phyloP scores from a whole-genome alignment of 2,329 filamentous ascomycete species.

The Ceratocystis diversiconidia region DNA sequence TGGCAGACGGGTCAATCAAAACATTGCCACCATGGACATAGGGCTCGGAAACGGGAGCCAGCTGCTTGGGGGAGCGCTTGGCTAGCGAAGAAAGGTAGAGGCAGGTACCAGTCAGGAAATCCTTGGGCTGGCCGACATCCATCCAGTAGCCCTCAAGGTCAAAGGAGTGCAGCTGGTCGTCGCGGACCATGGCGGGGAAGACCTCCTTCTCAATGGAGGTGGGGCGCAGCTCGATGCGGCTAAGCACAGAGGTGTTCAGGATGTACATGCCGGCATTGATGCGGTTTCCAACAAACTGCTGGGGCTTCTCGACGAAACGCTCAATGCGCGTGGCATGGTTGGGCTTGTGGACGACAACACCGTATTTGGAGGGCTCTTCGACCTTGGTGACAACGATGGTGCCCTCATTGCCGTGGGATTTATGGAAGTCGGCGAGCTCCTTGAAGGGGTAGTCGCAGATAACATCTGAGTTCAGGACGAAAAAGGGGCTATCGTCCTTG shows the following conservation, averaged over 20 bases:
- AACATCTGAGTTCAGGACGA: constrained; percentile 95
- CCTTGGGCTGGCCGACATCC: constrained; percentile 97
- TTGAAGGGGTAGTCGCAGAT: constrained; percentile 97
- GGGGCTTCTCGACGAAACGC: constrained; percentile 97
- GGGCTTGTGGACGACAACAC: constrained; percentile 94
- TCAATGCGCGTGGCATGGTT: constrained; percentile 84
- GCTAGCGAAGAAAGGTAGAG: constrained; percentile 86
- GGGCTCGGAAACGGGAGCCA: constrained; percentile 57
- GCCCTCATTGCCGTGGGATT: constrained; percentile 80
- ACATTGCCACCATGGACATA: constrained; percentile 92
- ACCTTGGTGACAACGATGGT: constrained; percentile 98
- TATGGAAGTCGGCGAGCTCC: constrained; percentile 83
- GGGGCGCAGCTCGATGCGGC: constrained; percentile 86
- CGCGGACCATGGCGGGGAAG: constrained; percentile 83
- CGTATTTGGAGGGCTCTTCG: constrained; percentile 97
- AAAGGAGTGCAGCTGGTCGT: constrained; percentile 86
- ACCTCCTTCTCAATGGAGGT: constrained; percentile 98
- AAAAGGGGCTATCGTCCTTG: constrained; percentile 91
- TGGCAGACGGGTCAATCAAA: constrained; percentile 81
- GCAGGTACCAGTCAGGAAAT: constrained; percentile 92
- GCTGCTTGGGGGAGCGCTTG: constrained; percentile 76
- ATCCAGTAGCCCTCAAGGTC: constrained; percentile 98
- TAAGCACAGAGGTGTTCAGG: constrained; percentile 78
- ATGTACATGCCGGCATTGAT: constrained; percentile 99
- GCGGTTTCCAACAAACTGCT: constrained; percentile 95